Percentiles rank a stretch among this genome's conserved stretches.
phyloP scores from a whole-genome alignment of 176 grass and related monocot genomes.

The Oryza nivara region DNA sequence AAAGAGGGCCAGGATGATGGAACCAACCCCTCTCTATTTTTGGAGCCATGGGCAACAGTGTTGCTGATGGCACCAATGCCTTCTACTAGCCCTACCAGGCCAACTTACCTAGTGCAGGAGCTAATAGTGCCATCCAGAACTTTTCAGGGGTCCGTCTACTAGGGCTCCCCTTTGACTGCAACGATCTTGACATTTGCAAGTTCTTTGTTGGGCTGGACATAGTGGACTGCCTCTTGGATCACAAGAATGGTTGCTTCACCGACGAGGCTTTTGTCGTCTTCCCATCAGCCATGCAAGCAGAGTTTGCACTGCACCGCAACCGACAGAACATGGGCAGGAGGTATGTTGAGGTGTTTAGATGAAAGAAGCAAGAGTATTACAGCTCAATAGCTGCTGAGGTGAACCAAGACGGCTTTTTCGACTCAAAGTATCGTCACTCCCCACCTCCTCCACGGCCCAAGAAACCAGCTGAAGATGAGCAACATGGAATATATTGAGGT shows the following conservation, averaged over 20 bases:
- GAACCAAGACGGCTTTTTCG: slow-evolving; percentile 60
- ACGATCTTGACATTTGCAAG: slow-evolving; percentile 81
- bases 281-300: slow-evolving; percentile 60
- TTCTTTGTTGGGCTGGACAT: slow-evolving; percentile 83
- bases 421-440: slow-evolving; percentile 44
- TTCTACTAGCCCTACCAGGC: slow-evolving; percentile 52
- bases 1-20: slow-evolving; percentile 76
- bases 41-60: slow-evolving; percentile 43
- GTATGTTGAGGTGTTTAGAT: slow-evolving; percentile 89
- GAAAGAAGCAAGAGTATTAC: slow-evolving; percentile 97
- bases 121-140: slow-evolving; percentile 55
- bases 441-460: slow-evolving; percentile 56
- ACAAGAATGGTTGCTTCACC: slow-evolving; percentile 80
- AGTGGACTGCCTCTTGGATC: slow-evolving; percentile 75
- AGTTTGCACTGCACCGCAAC: slow-evolving; percentile 79
- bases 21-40: slow-evolving; percentile 61
- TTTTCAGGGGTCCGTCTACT: slow-evolving; percentile 78
- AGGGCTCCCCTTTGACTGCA: slow-evolving; percentile 90
- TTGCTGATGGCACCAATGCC: slow-evolving; percentile 33
- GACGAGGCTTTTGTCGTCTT: slow-evolving; percentile 90
- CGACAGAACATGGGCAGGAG: slow-evolving; percentile 88
- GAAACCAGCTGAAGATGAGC: slow-evolving; percentile 57
- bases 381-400: slow-evolving; percentile 76
- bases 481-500: slow-evolving; percentile 89
- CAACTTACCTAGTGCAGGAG: slow-evolving; percentile 51